Percentiles rank a stretch among this genome's conserved stretches.
Evolutionary conservation across 163 green algal species (phyloP).

Genomic region (Chloroidium sp.): DNA sequence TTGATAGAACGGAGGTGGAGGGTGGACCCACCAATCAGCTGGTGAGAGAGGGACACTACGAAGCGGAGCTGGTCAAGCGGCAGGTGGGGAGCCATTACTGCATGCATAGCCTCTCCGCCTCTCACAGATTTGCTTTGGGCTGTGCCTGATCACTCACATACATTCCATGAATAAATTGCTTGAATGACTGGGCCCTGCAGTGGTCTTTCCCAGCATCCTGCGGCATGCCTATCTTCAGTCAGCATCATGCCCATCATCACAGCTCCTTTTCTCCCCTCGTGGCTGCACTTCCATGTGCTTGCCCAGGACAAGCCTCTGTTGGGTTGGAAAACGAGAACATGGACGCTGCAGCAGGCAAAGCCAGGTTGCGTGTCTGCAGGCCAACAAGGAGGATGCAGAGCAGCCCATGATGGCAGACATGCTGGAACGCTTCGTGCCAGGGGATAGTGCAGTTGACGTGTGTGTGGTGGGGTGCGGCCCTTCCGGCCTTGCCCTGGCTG

Average conservation of each 20-base stretch:
- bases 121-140: background rate
- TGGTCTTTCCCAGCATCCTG: background rate
- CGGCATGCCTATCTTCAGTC: background rate
- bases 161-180: background rate
- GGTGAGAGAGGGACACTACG: slow-evolving; percentile 53
- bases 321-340: background rate
- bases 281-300: background rate
- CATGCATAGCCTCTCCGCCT: background rate
- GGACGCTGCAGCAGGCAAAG: background rate
- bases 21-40: slow-evolving; percentile 33
- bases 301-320: background rate
- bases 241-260: background rate
- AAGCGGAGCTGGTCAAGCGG: slow-evolving; percentile 47
- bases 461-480: slow-evolving; percentile 83
- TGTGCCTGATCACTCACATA: background rate
- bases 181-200: background rate
- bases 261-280: background rate
- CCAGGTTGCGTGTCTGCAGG: slow-evolving; percentile 30
- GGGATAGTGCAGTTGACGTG: slow-evolving; percentile 42
- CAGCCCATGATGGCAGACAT: slow-evolving; percentile 53
- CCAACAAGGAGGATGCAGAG: slow-evolving; percentile 56
- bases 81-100: slow-evolving; percentile 32
- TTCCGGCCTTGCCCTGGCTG: slow-evolving; percentile 79
- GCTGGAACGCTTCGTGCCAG: slow-evolving; percentile 32
- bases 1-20: no score